Evolutionary conservation across 164 flowering plant species (phyloP), one percentile per base, ranked within the genome.

Genomic region (Hamamelis virginiana): DNA sequence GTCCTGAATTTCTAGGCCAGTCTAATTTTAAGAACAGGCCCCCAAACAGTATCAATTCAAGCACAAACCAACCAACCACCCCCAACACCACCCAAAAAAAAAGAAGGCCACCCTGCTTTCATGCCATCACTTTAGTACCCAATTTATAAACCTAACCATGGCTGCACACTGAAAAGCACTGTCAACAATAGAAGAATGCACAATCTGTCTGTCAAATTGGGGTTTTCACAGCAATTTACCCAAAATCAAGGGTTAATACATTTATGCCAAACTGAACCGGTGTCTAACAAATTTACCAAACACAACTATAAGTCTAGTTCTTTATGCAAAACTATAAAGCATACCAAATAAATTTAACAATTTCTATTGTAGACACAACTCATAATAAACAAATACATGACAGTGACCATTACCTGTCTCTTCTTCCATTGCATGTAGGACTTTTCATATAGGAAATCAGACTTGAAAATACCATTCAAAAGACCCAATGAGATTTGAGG

Each of bases 351-450:
- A 23, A 8, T 55, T 21, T 33, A 33, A 33, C 4, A 33, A 33
- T 33, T 33, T 33, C 41, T 6, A 33, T 33, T 8, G 15, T 12
- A n/a, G 53, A 50, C 5, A 51, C 18, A n/a, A 51, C 59, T 64
- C 25, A 18, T 27, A 50, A 56, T 19, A 6, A 59, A 59, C 22
- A 16, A 73, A 64, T 33, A 48, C 25, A 19, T 18, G 58, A 69
- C 26, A 59, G 53, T 27, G 52, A 59, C 45, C 62, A 45, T 60
- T 58, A 91, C 98, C 88, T 89, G 91, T 75, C 97, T 84, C 68
- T 62, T 83, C 76, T 74, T 86, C 98, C 98, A 93, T 45, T 87
- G 88, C 68, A 81, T 74, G 69, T 88, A 91, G 19, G 80, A 72
- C 75, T 84, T 91, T 67, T 80, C 85, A 73, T 60, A 81, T 3